A percentile compares a stretch with the other conserved stretches of the same genome.
These are phyloP conservation scores for Solanum hybrid DNA, from an alignment of 305 asterid species.

Conservation along the genomic window DNA sequence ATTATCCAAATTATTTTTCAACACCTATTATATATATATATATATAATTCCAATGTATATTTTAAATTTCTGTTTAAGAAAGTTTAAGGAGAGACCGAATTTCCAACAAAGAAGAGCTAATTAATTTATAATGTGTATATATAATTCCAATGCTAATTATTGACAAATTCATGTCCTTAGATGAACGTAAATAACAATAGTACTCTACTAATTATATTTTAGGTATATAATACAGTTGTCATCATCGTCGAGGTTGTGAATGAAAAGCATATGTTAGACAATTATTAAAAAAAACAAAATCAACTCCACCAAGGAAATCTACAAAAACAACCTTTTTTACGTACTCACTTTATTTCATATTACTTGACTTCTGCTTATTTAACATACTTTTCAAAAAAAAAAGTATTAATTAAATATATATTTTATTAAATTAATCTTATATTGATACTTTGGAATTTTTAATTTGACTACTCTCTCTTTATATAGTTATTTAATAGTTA, in stretches of 20 bases:
- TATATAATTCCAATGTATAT: too few species aligned
- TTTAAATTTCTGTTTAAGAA: background rate
- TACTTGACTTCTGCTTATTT: background rate
- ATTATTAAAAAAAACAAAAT: background rate
- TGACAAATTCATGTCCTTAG: background rate
- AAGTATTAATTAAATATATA: too few species aligned
- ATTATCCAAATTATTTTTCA: too few species aligned
- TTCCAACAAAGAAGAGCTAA: background rate
- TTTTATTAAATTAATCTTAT: background rate
- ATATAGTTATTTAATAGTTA: background rate
- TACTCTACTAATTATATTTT: background rate
- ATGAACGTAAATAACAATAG: background rate
- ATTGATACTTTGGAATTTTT: background rate
- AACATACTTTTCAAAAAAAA: too few species aligned
- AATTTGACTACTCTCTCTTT: too few species aligned
- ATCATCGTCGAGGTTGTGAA: background rate
- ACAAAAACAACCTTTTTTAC: background rate
- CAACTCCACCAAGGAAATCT: background rate
- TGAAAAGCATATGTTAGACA: background rate
- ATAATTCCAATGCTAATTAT: background rate
- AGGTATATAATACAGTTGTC: background rate
- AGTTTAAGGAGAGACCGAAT: background rate
- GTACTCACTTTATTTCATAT: background rate
- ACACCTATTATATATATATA: background rate
- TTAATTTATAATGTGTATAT: too few species aligned